A percentile compares a stretch with the other conserved stretches of the same genome.
Evolutionary conservation across 2,329 filamentous ascomycete genomes (phyloP).

Genomic region (Chrysoporthe puriensis): DNA sequence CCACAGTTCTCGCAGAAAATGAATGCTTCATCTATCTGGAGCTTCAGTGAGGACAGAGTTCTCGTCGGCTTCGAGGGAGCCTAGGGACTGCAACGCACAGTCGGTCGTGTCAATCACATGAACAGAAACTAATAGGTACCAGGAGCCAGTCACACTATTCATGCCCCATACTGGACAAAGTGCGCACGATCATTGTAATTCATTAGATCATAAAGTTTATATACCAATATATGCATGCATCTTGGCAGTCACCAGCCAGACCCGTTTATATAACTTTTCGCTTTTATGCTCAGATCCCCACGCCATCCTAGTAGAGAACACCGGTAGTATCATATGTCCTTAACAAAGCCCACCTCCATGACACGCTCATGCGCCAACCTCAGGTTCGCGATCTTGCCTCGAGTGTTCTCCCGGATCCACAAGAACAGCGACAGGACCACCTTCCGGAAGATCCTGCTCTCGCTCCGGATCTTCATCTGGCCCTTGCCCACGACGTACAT

Average conservation of each 20-base stretch:
- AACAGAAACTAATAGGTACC: too few species aligned
- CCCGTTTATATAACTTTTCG: neutral
- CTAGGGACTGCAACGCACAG: too few species aligned
- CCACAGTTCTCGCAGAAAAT: too few species aligned
- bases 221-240: neutral
- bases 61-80: too few species aligned
- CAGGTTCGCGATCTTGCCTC: slow-evolving; percentile 66
- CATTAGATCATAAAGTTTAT: neutral
- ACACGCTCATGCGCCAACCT: slow-evolving; percentile 60
- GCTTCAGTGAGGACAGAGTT: too few species aligned
- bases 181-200: neutral
- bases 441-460: slow-evolving; percentile 47
- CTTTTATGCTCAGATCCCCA: neutral
- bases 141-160: too few species aligned
- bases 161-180: too few species aligned
- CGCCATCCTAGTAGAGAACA: neutral
- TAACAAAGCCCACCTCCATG: slow-evolving; percentile 70
- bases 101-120: too few species aligned
- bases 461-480: slow-evolving; percentile 53
- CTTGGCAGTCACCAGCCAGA: neutral
- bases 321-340: slow-evolving; percentile 53
- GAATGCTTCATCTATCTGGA: too few species aligned
- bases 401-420: slow-evolving; percentile 65
- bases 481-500: slow-evolving; percentile 64
- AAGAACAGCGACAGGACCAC: slow-evolving; percentile 58